phyloP scores from a whole-genome alignment of 2,329 filamentous ascomycete species.

The Amylocarpus encephaloides region DNA sequence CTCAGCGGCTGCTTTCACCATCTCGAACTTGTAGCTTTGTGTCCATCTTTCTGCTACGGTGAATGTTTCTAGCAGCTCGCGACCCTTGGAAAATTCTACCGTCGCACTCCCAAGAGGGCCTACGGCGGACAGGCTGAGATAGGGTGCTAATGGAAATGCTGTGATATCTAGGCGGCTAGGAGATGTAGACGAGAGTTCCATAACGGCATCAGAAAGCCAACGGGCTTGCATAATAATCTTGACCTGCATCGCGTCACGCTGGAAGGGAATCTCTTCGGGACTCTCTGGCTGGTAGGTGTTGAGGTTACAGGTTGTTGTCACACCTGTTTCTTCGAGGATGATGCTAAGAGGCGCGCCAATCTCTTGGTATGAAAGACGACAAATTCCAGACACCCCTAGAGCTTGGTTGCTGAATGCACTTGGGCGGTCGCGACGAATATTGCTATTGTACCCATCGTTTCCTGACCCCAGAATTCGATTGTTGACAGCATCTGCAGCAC shows the following conservation, averaged over 20 bases:
- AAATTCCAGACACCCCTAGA: slow-evolving; percentile 78
- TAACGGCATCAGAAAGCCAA: slow-evolving; percentile 65
- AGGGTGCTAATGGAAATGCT: slow-evolving; percentile 54
- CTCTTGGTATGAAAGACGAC: slow-evolving; percentile 70
- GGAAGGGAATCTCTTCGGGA: slow-evolving; percentile 79
- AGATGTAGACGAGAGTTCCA: slow-evolving; percentile 55
- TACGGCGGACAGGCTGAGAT: slow-evolving; percentile 66
- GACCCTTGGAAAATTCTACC: slow-evolving; percentile 59
- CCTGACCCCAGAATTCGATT: slow-evolving; percentile 52
- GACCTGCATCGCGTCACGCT: slow-evolving; percentile 70
- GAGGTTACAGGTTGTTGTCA: slow-evolving; percentile 84
- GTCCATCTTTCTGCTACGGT: slow-evolving; percentile 52
- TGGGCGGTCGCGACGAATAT: slow-evolving; percentile 53
- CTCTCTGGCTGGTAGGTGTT: slow-evolving; percentile 77
- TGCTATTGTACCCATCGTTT: slow-evolving; percentile 54
- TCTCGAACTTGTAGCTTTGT: slow-evolving; percentile 79
- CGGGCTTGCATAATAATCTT: slow-evolving; percentile 91
- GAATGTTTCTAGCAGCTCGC: slow-evolving; percentile 69
- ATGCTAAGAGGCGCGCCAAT: slow-evolving; percentile 76
- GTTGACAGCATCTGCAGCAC: slow-evolving; percentile 62
- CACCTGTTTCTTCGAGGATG: slow-evolving; percentile 76
- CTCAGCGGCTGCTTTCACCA: slow-evolving; percentile 77
- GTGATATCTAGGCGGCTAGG: slow-evolving; percentile 68
- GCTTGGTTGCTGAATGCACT: slow-evolving; percentile 80
- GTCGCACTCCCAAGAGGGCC: slow-evolving; percentile 54